phyloP scores from a whole-genome alignment of 202 grass and related monocot species.

The Tripidium arundinaceum region DNA sequence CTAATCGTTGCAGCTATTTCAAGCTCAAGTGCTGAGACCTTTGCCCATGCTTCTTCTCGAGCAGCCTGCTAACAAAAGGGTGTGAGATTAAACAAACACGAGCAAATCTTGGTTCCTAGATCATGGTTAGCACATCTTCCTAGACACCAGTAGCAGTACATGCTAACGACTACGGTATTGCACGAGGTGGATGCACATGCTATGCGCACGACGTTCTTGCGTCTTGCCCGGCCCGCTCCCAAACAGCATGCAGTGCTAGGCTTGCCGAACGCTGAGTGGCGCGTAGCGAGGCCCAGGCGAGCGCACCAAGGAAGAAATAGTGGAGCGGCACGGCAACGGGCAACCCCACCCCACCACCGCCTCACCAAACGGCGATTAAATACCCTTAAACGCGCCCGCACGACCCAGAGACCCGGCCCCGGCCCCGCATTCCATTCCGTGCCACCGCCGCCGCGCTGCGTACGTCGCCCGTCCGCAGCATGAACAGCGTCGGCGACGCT shows the following conservation, averaged over 20 bases:
- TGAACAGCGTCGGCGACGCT: constrained; percentile 30
- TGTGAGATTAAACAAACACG: too few relatives aligned
- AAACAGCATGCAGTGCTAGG: too few relatives aligned
- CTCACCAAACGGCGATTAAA: constrained; percentile 35
- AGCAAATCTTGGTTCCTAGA: too few relatives aligned
- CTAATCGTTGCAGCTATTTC: constrained; percentile 89
- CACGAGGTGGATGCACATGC: too few relatives aligned
- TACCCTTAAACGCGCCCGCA: constrained; percentile 30
- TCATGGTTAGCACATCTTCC: too few relatives aligned
- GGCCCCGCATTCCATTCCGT: not conserved
- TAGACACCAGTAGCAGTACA: too few relatives aligned
- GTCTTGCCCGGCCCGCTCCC: too few relatives aligned
- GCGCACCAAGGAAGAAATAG: not conserved
- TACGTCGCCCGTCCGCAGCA: not conserved
- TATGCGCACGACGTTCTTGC: too few relatives aligned
- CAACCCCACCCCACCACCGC: not conserved
- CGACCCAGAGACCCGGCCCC: not conserved
- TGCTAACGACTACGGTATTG: too few relatives aligned
- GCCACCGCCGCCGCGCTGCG: not conserved
- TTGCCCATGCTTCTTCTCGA: constrained; percentile 91
- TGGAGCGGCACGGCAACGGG: not conserved
- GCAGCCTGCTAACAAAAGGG: constrained; percentile 83
- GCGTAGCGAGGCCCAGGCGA: too few relatives aligned
- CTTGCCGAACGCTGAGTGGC: too few relatives aligned
- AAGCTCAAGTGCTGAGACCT: constrained; percentile 87